phyloP scores from a whole-genome alignment of 2,329 filamentous ascomycete genomes.

The Aureobasidium sp. region DNA sequence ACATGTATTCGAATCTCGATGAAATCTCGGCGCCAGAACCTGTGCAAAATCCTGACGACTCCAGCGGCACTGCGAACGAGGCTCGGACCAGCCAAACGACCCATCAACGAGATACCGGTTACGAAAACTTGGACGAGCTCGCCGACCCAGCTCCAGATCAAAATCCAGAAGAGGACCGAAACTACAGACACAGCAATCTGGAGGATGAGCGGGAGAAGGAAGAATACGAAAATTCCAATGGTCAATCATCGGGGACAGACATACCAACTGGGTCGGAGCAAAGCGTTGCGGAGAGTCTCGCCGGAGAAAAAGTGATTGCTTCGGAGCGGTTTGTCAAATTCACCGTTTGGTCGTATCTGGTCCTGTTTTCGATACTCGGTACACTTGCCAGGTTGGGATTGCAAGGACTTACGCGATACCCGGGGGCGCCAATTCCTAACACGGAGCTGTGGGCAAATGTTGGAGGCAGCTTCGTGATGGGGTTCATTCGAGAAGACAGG shows the following conservation, averaged over 20 bases:
- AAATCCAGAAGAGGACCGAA: constrained; percentile 15
- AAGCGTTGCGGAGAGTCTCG: not conserved
- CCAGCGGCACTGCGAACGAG: not conserved
- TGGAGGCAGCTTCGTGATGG: constrained; percentile 68
- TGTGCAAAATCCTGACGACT: not conserved
- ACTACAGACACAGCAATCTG: constrained; percentile 17
- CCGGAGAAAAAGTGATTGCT: not conserved
- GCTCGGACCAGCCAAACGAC: not conserved
- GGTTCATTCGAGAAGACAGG: constrained; percentile 70
- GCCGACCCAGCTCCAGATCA: constrained; percentile 21
- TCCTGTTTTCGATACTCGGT: constrained; percentile 77
- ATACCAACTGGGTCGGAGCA: not conserved
- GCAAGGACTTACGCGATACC: constrained; percentile 67
- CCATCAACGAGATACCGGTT: not conserved
- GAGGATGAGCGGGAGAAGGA: constrained; percentile 11
- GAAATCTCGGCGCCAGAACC: not conserved
- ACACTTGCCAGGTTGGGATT: constrained; percentile 74
- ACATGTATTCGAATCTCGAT: constrained; percentile 1
- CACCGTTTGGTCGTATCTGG: constrained; percentile 66
- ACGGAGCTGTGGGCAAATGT: constrained; percentile 79
- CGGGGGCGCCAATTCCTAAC: constrained; percentile 63
- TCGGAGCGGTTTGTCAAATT: constrained; percentile 18
- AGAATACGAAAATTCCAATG: constrained; percentile 17
- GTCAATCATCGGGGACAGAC: not conserved
- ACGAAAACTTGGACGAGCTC: constrained; percentile 19